Percentiles rank a stretch among this genome's conserved stretches.
These are phyloP conservation scores for Aspergillus novoparasiticus DNA, from an alignment of 2,329 filamentous ascomycete species.

Conservation along the genomic window DNA sequence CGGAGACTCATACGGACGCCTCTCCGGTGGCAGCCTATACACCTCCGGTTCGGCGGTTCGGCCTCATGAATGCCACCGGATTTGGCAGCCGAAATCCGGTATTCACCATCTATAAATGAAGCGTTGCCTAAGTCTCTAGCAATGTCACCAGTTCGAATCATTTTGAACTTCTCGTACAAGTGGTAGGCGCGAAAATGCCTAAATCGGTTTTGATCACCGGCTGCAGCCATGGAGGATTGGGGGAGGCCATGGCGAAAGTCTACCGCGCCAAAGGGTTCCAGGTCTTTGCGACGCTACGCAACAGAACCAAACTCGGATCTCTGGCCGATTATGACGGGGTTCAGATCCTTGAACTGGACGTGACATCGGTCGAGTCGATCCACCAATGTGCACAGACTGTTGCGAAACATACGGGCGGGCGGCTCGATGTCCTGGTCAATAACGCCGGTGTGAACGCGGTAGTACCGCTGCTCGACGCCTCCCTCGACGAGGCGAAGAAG, in stretches of 20 bases:
- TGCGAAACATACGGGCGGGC: not conserved
- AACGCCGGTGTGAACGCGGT: constrained; percentile 18
- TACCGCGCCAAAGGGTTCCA: constrained; percentile 33
- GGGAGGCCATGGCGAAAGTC: constrained; percentile 35
- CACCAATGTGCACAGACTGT: constrained; percentile 6
- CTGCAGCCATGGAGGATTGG: constrained; percentile 40
- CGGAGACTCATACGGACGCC: too few relatives aligned
- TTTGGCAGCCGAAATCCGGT: too few relatives aligned
- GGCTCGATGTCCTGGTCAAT: constrained; percentile 16
- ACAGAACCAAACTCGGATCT: constrained; percentile 13
- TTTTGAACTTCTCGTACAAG: too few relatives aligned
- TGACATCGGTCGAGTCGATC: constrained; percentile 20
- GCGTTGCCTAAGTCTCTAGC: too few relatives aligned
- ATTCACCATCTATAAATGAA: too few relatives aligned
- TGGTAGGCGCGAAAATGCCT: not conserved
- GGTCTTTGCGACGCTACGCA: constrained; percentile 44
- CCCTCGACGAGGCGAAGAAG: constrained; percentile 32
- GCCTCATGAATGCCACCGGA: too few relatives aligned
- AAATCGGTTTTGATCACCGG: constrained; percentile 36
- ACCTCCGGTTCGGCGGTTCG: too few relatives aligned
- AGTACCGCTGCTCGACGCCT: constrained; percentile 33
- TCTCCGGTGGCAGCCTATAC: too few relatives aligned
- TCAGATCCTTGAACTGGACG: constrained; percentile 19
- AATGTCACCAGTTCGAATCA: too few relatives aligned
- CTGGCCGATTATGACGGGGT: constrained; percentile 12